Percentiles rank a stretch among this genome's conserved stretches.
Evolutionary conservation across 345 rosid genomes (phyloP).

Genomic region (Heritiera littoralis): DNA sequence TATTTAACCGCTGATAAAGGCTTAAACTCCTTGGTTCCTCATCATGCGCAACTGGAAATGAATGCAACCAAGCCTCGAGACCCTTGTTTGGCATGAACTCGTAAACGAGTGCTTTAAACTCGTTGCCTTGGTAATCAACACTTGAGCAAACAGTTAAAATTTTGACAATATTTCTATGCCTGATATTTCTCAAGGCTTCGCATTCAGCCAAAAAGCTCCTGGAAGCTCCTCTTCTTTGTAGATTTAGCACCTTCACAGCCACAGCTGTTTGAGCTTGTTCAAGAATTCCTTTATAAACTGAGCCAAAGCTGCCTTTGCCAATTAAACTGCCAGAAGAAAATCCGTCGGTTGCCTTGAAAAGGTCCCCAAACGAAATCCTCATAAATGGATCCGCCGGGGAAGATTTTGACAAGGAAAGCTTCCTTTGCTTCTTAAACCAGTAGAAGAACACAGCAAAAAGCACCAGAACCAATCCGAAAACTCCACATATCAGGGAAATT

Average conservation of each 20-base stretch:
- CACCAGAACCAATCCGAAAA: neutral
- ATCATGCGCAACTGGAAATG: neutral
- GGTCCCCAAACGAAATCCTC: neutral
- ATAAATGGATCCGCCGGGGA: neutral
- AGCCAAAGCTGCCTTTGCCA: slow-evolving; percentile 21
- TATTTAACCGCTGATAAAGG: slow-evolving; percentile 23
- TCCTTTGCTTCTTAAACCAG: neutral
- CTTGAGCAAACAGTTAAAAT: slow-evolving; percentile 12
- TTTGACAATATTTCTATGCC: slow-evolving; percentile 25
- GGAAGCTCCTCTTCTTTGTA: slow-evolving; percentile 21
- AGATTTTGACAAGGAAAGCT: neutral
- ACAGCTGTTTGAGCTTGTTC: neutral
- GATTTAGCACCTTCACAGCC: slow-evolving; percentile 24
- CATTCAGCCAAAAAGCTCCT: slow-evolving; percentile 24
- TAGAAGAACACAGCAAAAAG: neutral
- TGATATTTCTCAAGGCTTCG: slow-evolving; percentile 20
- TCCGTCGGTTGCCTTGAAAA: slow-evolving; percentile 15
- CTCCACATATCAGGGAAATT: neutral
- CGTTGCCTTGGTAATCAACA: slow-evolving; percentile 26
- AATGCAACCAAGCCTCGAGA: slow-evolving; percentile 24
- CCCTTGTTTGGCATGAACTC: slow-evolving; percentile 25
- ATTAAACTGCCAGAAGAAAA: slow-evolving; percentile 15
- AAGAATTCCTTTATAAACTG: slow-evolving; percentile 21
- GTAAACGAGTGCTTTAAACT: slow-evolving; percentile 23
- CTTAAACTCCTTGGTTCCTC: slow-evolving; percentile 18